Evolutionary conservation across 2,329 filamentous ascomycete species (phyloP), one percentile per base, ranked within the genome.

Genomic region (Gnomoniopsis smithogilvyi): DNA sequence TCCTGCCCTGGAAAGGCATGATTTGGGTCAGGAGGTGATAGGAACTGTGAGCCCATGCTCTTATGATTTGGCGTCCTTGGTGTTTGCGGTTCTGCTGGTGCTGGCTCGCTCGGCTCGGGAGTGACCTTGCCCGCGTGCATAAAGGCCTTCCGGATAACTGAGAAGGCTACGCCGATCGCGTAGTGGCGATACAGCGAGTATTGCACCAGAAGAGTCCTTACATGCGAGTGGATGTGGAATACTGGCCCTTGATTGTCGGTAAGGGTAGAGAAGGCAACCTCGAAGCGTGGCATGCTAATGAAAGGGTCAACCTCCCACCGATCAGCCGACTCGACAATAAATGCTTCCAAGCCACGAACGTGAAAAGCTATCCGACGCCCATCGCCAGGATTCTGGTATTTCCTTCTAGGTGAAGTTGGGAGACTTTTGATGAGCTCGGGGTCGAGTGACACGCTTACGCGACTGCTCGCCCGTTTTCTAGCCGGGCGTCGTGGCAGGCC

Each of bases 121-220:
- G 61, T 33, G 60, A 82, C 80, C 26, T 72, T 74, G 41, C 75
- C 74, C 1, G 82, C 80, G 59, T 75, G 79, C 71, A 84, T 73
- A 63, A 93, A 90, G 0, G 89, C 88, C 67, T 86, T 86, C 56
- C 82, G 81, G 24, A 99, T 72, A 2, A 96, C 91, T 69, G 87
- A 87, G 24, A 83, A 77, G 10, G 94, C 95, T 61, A 98, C 86
- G 1, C 92, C 90, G 26, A 96, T 81, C 0, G 93, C 89, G 69
- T 97, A 99, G 70, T 96, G 93, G 3, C 93, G 88, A 71, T 96
- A 96, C 0, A 99, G 82, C 0, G 96, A 99, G 70, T 98, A 98
- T 53, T 96, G 89, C 8, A 96, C 69, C 62, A 91, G 85, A 2
- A 99, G 75, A 6, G 90, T 91, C 65, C 89, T 89, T 21, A 95